These are phyloP conservation scores for Chenopodium formosanum DNA, from an alignment of 148 eudicot species.

Conservation along the genomic window DNA sequence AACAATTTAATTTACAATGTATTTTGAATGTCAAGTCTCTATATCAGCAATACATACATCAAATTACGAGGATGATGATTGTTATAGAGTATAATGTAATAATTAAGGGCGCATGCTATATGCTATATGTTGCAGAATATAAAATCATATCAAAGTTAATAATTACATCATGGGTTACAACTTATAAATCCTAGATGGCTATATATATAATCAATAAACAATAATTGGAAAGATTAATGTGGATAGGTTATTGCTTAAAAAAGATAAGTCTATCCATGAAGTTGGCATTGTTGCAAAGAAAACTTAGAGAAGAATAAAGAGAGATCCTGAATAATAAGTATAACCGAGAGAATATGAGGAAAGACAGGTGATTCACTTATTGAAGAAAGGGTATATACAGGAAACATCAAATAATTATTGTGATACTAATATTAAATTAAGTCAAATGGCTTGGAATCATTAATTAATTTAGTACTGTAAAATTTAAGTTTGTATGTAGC, in stretches of 20 bases:
- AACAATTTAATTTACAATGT: too few species aligned
- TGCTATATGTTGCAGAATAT: too few species aligned
- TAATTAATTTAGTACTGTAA: background rate
- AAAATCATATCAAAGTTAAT: too few species aligned
- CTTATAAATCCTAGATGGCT: background rate
- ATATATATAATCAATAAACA: background rate
- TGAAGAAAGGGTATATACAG: background rate
- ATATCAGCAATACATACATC: too few species aligned
- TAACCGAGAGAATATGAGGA: background rate
- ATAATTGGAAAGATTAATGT: background rate
- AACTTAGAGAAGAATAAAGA: background rate
- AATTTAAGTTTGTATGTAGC: background rate
- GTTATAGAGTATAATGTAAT: too few species aligned
- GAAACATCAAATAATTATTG: background rate
- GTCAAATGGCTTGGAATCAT: background rate
- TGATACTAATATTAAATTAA: background rate
- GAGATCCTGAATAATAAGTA: background rate
- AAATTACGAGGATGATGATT: too few species aligned
- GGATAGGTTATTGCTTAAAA: background rate
- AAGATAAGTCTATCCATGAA: background rate
- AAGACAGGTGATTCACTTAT: background rate
- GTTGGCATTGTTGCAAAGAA: background rate
- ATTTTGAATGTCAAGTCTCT: too few species aligned
- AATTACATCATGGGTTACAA: background rate
- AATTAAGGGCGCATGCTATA: too few species aligned